Conservation (phyloP, 441 rosid genomes). For the Daphne laureola region DNA sequence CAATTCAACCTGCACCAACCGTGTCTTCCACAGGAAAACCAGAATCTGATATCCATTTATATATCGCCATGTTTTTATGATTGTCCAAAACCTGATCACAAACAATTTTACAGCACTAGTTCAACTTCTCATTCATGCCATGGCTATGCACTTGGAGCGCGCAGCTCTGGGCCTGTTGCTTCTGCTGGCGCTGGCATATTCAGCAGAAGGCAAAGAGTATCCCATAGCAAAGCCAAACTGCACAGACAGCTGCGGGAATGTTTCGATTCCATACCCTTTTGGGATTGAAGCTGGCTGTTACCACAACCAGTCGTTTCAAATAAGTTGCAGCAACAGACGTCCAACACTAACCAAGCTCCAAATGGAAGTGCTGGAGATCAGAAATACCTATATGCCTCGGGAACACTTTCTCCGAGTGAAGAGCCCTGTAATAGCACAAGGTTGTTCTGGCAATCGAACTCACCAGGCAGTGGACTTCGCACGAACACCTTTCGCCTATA, state of each 20-base stretch:
- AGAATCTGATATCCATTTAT: too few relatives aligned
- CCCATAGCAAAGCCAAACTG: slow-evolving; percentile 1
- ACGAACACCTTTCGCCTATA: slow-evolving; percentile 19
- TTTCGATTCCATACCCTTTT: slow-evolving; percentile 25
- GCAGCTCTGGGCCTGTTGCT: too few relatives aligned
- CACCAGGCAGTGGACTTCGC: slow-evolving; percentile 14
- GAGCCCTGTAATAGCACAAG: slow-evolving; percentile 9
- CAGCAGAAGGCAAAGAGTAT: not conserved
- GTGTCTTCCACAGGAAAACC: too few relatives aligned
- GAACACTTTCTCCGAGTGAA: slow-evolving; percentile 9
- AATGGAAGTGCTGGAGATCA: slow-evolving; percentile 17
- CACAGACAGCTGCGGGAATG: slow-evolving; percentile 19
- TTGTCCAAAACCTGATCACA: too few relatives aligned
- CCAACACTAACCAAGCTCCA: slow-evolving; percentile 1
- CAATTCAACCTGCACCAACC: too few relatives aligned
- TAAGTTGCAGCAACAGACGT: slow-evolving; percentile 18
- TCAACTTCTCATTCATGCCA: too few relatives aligned
- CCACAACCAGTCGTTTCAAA: slow-evolving; percentile 14
- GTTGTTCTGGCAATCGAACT: slow-evolving; percentile 15
- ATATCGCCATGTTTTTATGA: too few relatives aligned
- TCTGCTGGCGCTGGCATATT: too few relatives aligned
- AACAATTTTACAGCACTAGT: too few relatives aligned
- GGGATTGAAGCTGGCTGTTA: slow-evolving; percentile 25
- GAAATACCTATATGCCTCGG: not conserved
- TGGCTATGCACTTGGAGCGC: too few relatives aligned